Conservation (phyloP, 129 eudicot species). For the Arctium minus region DNA sequence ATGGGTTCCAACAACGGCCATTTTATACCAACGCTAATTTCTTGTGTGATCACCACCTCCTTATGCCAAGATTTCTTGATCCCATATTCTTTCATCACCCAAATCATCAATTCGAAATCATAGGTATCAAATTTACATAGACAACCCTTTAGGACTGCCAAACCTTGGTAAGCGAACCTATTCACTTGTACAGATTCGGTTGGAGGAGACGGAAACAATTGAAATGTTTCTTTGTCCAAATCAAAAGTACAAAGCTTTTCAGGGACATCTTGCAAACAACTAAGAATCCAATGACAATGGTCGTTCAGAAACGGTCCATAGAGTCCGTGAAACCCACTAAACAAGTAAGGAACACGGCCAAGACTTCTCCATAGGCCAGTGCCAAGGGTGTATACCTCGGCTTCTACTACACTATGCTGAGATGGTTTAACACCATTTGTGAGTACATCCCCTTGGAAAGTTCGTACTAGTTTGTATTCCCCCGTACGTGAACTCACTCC, state of each 20-base stretch:
- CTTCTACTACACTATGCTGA: neutral
- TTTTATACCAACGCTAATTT: neutral
- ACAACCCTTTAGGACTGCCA: no score
- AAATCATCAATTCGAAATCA: no score
- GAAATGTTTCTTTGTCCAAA: neutral
- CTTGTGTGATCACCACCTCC: no score
- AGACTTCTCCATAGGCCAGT: constrained; percentile 7
- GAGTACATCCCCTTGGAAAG: neutral
- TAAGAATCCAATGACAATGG: neutral
- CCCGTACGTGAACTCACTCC: neutral
- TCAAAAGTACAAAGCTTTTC: neutral
- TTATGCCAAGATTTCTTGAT: no score
- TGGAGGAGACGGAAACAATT: no score
- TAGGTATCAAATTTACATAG: no score
- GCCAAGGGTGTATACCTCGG: constrained; percentile 39
- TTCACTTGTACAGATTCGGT: no score
- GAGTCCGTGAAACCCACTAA: no score
- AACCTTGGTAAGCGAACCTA: no score
- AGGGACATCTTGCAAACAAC: no score
- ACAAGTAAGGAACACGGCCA: neutral
- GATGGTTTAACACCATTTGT: neutral
- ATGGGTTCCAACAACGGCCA: neutral
- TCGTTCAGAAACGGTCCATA: no score
- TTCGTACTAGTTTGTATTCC: neutral
- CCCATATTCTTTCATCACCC: no score